Evolutionary conservation across 331 rosid species (phyloP), one percentile per base, ranked within the genome.

Genomic region (Malus hybrid): DNA sequence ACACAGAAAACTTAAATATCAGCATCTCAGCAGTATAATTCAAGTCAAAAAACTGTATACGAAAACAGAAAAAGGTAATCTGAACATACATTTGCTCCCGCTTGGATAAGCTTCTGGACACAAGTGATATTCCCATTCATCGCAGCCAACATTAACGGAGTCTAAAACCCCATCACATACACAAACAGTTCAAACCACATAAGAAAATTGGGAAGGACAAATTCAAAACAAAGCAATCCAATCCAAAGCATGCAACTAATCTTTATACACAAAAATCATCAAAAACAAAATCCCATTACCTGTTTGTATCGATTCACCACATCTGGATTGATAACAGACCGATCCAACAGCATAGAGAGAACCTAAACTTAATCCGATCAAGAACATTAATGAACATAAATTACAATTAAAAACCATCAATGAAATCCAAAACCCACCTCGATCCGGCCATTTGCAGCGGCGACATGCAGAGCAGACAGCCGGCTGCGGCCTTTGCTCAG

Each of bases 81-180:
- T 52, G 26, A 63, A 80, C 93, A 68, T 84, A 93, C 98, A 85
- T 91, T 91, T 48, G 98, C 96, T 86, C 96, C 96, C 1, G 96
- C 93, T 66, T 85, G 81, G 81, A 91, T 84, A 39, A 93, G 97
- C 83, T 72, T 88, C 69, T 80, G 82, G 79, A 80, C 92, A 30
- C 96, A 88, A 7, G 84, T 79, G 26, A 84, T 85, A 78, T 85
- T 89, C 81, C 98, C 98, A 61, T 85, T 86, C 90, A 89, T 89
- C 77, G 84, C 89, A 74, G 98, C 98, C 91, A 91, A 78, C 96
- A 93, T 93, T 30, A 91, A 83, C 3, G 98, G 96, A 11, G 97
- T 93, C 97, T 93, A 58, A 62, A 29, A 65, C 13, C 61, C 76
- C 60, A 77, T 62, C 79, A 63, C 10, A 70, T 19, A 66, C 26